These are phyloP conservation scores for Coniochaeta sp. DNA, from an alignment of 2,329 filamentous ascomycete genomes.

Conservation along the genomic window DNA sequence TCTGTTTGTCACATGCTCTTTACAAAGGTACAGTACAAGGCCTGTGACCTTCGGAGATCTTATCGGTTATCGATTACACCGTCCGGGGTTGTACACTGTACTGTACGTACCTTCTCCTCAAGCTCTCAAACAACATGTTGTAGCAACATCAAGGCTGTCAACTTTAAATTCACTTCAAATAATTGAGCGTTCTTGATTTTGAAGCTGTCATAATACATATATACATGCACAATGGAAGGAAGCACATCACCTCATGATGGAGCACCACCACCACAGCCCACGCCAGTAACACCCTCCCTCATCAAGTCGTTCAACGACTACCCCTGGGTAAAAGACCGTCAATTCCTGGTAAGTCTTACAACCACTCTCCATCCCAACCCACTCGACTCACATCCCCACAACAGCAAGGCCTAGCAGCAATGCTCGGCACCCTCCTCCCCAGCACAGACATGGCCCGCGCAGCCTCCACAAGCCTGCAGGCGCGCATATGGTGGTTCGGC, in stretches of 20 bases:
- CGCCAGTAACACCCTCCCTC: conserved; percentile 21
- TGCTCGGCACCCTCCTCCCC: conserved; percentile 12
- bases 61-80: neutral
- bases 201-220: neutral
- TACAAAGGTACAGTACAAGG: neutral
- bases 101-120: too few relatives aligned
- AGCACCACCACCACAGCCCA: neutral
- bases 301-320: conserved; percentile 59
- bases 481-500: conserved; percentile 35
- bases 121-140: too few relatives aligned
- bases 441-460: neutral
- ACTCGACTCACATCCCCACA: conserved; percentile 4
- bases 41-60: neutral
- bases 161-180: neutral
- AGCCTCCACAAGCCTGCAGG: conserved; percentile 49
- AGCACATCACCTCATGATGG: neutral
- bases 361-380: neutral
- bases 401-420: conserved; percentile 16
- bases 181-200: neutral
- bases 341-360: conserved; percentile 51
- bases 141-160: neutral
- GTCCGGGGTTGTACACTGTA: neutral
- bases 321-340: conserved; percentile 59
- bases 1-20: neutral
- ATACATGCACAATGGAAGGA: neutral